Conservation (phyloP, 352 stramenopile species). For the Phytophthora fragariaefolia region DNA sequence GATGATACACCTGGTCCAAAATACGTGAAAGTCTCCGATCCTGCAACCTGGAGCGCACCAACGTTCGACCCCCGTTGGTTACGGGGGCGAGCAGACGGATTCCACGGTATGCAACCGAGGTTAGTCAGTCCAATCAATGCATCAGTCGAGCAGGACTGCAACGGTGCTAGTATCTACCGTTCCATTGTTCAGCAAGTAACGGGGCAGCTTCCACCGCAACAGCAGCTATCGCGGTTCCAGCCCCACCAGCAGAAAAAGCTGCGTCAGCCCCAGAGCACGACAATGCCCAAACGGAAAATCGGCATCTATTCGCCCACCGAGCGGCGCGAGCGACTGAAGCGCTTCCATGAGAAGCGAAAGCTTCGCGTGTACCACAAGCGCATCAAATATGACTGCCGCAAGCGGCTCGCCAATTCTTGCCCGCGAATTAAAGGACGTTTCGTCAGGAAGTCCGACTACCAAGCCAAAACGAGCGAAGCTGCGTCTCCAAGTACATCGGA, state of each 20-base stretch:
- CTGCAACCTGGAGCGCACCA: constrained; percentile 3
- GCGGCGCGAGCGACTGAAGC: constrained; percentile 58
- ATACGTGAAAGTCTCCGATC: constrained; percentile 16
- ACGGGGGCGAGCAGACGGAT: constrained; percentile 13
- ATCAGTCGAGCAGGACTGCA: constrained; percentile 2
- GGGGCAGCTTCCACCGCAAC: constrained; percentile 5
- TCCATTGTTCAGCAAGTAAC: constrained; percentile 10
- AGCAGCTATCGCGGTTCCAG: constrained; percentile 6
- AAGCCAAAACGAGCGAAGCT: constrained; percentile 16
- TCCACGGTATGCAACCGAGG: constrained; percentile 29
- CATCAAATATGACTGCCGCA: constrained; percentile 79
- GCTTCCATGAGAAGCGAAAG: constrained; percentile 81
- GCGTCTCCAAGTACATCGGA: constrained; percentile 7
- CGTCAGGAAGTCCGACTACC: constrained; percentile 44
- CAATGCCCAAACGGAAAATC: constrained; percentile 45
- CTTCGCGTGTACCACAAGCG: constrained; percentile 73
- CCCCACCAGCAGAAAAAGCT: constrained; percentile 2
- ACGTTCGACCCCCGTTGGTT: constrained; percentile 19
- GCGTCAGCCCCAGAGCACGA: not conserved
- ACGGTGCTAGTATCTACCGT: not conserved
- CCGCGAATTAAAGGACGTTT: constrained; percentile 79
- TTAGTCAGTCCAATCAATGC: constrained; percentile 8
- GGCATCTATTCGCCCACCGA: constrained; percentile 66
- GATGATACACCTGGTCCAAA: constrained; percentile 15
- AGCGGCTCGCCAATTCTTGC: constrained; percentile 70